phyloP scores from a whole-genome alignment of 352 stramenopile genomes.

The Lagenidium sp. region DNA sequence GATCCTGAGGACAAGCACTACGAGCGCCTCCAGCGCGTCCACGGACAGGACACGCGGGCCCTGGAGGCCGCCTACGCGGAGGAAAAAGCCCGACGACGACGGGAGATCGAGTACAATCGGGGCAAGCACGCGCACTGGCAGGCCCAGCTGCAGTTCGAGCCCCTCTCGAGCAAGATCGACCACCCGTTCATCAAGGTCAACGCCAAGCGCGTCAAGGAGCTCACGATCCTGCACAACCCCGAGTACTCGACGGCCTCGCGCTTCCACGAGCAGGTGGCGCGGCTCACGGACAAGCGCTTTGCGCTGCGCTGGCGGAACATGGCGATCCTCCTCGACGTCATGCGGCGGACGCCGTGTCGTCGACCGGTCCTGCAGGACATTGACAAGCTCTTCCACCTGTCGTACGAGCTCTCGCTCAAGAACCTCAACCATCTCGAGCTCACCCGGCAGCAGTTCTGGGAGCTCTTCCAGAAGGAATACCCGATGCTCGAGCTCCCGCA shows the following conservation, averaged over 20 bases:
- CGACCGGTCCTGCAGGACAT: constrained; percentile 55
- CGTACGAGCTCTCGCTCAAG: constrained; percentile 35
- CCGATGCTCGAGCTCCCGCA: constrained; percentile 26
- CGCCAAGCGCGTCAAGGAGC: constrained; percentile 18
- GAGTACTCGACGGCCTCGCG: constrained; percentile 29
- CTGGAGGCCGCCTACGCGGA: constrained; percentile 23
- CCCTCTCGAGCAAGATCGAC: constrained; percentile 30
- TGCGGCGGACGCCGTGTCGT: constrained; percentile 44
- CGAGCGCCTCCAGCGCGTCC: constrained; percentile 11
- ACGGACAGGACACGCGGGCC: constrained; percentile 15
- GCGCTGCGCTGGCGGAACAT: constrained; percentile 38
- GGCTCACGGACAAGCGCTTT: constrained; percentile 27
- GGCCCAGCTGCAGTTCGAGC: constrained; percentile 29
- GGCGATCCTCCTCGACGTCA: constrained; percentile 32
- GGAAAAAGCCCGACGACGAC: constrained; percentile 18
- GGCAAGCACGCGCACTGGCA: constrained; percentile 30
- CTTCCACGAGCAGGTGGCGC: constrained; percentile 22
- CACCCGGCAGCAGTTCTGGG: constrained; percentile 36
- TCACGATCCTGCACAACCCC: constrained; percentile 42
- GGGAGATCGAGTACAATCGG: constrained; percentile 25
- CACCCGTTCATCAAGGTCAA: constrained; percentile 31
- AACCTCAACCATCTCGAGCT: constrained; percentile 24
- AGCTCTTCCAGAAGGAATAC: constrained; percentile 39
- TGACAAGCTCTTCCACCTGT: constrained; percentile 43
- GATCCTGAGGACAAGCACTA: constrained; percentile 15